Conservation (phyloP, 176 grass and related monocot genomes). For the Elymus sibiricus region DNA sequence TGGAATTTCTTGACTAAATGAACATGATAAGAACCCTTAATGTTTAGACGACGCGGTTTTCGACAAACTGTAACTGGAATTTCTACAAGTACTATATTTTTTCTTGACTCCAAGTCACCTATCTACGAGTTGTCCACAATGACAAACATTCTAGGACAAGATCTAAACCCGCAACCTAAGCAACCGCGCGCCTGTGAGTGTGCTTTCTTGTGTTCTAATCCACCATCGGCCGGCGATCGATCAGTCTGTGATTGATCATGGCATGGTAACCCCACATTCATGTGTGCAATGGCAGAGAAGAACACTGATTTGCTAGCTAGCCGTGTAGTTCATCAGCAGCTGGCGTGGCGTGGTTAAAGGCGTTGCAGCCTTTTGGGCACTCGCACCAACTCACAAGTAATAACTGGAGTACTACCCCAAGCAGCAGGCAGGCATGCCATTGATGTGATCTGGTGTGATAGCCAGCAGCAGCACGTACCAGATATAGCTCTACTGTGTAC, state of each 20-base stretch:
- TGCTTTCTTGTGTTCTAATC: conserved; percentile 32
- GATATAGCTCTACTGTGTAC: background rate
- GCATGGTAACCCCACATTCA: background rate
- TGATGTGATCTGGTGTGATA: conserved; percentile 21
- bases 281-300: background rate
- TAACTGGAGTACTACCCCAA: background rate
- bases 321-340: background rate
- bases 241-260: background rate
- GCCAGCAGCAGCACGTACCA: background rate
- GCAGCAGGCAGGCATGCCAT: background rate
- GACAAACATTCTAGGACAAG: background rate
- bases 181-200: background rate
- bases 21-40: background rate
- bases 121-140: background rate
- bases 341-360: conserved; percentile 38
- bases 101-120: background rate
- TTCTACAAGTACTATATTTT: background rate
- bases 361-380: conserved; percentile 29
- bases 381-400: background rate
- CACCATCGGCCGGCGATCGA: background rate
- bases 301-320: background rate
- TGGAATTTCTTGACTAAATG: background rate
- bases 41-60: background rate
- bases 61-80: background rate
- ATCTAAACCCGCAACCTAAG: background rate